Evolutionary conservation across 2,329 filamentous ascomycete genomes (phyloP).

Genomic region (Penicillium sumatraense): DNA sequence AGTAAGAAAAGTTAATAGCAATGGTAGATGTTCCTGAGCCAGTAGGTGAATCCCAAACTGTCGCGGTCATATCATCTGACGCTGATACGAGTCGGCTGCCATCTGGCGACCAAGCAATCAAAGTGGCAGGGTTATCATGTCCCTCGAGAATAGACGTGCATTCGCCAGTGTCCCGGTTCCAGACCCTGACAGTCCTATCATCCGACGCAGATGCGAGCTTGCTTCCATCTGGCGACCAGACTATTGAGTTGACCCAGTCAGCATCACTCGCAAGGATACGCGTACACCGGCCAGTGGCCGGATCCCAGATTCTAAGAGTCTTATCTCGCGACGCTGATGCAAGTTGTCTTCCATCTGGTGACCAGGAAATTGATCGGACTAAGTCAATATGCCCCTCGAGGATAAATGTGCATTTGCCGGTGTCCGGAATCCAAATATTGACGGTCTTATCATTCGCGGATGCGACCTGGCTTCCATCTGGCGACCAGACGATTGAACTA

Average conservation of each 20-base stretch:
- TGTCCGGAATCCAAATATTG: slow-evolving; percentile 10
- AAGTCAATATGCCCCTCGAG: slow-evolving; percentile 17
- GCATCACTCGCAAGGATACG: neutral
- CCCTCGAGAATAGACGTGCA: neutral
- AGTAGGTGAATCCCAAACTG: neutral
- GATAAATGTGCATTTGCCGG: slow-evolving; percentile 1
- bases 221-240: neutral
- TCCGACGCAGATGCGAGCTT: neutral
- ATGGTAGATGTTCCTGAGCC: neutral
- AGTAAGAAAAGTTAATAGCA: neutral
- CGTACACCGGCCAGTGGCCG: neutral
- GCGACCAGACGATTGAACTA: slow-evolving; percentile 10
- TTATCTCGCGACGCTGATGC: slow-evolving; percentile 6
- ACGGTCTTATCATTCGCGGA: slow-evolving; percentile 7
- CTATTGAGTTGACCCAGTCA: neutral
- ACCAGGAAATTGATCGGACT: slow-evolving; percentile 10
- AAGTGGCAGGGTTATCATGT: neutral
- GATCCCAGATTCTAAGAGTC: neutral
- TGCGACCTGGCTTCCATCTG: slow-evolving; percentile 9
- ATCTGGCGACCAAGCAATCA: neutral
- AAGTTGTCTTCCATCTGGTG: slow-evolving; percentile 7
- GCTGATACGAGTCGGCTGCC: neutral
- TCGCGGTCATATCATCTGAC: neutral
- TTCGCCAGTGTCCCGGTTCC: neutral
- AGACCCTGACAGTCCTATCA: neutral